These are phyloP conservation scores for Exophiala viscosa DNA, from an alignment of 2,329 filamentous ascomycete genomes.

Conservation along the genomic window DNA sequence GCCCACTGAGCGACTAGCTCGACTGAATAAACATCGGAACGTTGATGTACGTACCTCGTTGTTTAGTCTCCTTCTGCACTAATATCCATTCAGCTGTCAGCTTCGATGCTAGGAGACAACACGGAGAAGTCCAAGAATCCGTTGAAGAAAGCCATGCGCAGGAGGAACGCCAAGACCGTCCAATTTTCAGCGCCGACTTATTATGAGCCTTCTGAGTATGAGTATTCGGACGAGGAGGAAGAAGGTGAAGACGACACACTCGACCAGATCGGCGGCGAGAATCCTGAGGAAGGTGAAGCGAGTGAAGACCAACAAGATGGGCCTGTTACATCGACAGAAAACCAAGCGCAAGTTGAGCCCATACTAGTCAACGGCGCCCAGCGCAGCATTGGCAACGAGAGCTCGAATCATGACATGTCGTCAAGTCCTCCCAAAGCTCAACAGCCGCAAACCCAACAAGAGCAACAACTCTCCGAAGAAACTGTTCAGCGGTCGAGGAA, in stretches of 20 bases:
- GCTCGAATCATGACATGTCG: constrained; percentile 28
- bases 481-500: constrained; percentile 67
- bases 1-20: constrained; percentile 86
- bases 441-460: constrained; percentile 34
- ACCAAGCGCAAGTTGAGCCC: constrained; percentile 40
- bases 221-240: constrained; percentile 80
- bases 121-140: constrained; percentile 78
- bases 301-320: constrained; percentile 34
- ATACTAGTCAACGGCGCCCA: constrained; percentile 29
- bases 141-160: constrained; percentile 76
- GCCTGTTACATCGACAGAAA: constrained; percentile 37
- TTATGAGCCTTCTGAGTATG: constrained; percentile 80
- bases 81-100: constrained; percentile 53
- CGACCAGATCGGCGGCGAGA: constrained; percentile 26
- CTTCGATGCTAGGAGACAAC: constrained; percentile 68
- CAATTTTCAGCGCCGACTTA: constrained; percentile 82
- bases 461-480: constrained; percentile 45
- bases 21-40: constrained; percentile 95
- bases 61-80: constrained; percentile 15
- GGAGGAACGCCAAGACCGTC: constrained; percentile 79
- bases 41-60: constrained; percentile 69
- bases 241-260: constrained; percentile 46
- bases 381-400: constrained; percentile 23
- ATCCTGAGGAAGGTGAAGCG: constrained; percentile 48
- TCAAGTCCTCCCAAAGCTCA: constrained; percentile 28